Evolutionary conservation across 2,329 filamentous ascomycete species (phyloP), one percentile per base, ranked within the genome.

Genomic region (Cytospora piceae): DNA sequence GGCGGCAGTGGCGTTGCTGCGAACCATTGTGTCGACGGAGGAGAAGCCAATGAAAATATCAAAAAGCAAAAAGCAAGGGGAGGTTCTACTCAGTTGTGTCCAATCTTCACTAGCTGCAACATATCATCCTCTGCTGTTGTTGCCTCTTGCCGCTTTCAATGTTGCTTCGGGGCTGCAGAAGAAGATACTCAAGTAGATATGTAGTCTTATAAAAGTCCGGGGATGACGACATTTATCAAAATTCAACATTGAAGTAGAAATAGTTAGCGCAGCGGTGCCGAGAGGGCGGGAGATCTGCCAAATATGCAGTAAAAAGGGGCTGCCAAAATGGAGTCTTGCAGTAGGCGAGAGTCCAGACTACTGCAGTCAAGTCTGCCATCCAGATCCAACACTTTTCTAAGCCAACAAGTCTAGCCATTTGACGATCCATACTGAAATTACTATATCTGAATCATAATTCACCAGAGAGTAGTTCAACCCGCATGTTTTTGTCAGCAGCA

Each of bases 1-100:
- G 76, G 74, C 29, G 67, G 66, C 54, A 42, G 63, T 51, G 27
- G 49, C 24, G 39, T 39, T 53, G 51, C 24, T n/a, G 46, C 46
- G 46, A 22, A 24, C 22, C n/a, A 24, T 22, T 49, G 46, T 49
- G n/a, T 49, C 20, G 46, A 49, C n/a, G 46, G 46, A 24, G 46
- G 9, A 8, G 46, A 17, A 39, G 12, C 42, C 1, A 22, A 46
- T 15, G 9, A n/a, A n/a, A 24, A 46, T 29, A 29, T 29, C 5
- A 22, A 46, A 32, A 37, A 46, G 24, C 17, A 17, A 0, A 15
- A 27, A n/a, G 31, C n/a, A 29, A 15, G 20, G 17, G 15, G 42
- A 42, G 46, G 9, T n/a, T 22, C 61, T 49, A 62, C 11, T 34
- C n/a, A 3, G 11, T 46, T 12, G 24, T n/a, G 15, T 20, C 32